These are phyloP conservation scores for Ulmus americana DNA, from an alignment of 331 rosid species.

Conservation along the genomic window DNA sequence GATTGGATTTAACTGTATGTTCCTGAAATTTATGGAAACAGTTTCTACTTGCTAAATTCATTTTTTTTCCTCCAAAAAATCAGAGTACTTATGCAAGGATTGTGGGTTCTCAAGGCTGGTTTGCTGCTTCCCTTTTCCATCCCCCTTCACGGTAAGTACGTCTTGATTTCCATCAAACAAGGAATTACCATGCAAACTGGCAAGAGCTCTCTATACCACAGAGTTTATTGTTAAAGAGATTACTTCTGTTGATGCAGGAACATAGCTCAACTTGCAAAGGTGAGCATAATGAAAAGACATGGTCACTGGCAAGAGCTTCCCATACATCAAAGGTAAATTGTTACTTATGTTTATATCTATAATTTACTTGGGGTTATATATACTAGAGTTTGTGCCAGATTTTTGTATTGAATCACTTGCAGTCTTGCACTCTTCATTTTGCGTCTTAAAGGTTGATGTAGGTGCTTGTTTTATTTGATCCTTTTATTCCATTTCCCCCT, in stretches of 20 bases:
- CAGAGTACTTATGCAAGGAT: constrained; percentile 84
- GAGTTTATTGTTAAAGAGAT: constrained; percentile 18
- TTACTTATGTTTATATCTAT: not conserved
- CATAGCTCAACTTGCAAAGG: constrained; percentile 72
- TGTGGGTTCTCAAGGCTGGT: constrained; percentile 87
- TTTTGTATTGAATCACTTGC: not conserved
- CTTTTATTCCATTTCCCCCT: constrained; percentile 14
- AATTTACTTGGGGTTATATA: constrained; percentile 5
- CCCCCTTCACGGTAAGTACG: constrained; percentile 53
- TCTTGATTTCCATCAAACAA: not conserved
- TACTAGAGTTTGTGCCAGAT: not conserved
- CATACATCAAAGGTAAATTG: constrained; percentile 58
- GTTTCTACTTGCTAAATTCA: constrained; percentile 16
- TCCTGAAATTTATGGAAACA: constrained; percentile 2
- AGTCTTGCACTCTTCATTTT: not conserved
- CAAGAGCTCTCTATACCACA: not conserved
- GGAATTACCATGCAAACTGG: constrained; percentile 10
- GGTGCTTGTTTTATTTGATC: not conserved
- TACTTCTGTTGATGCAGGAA: constrained; percentile 44
- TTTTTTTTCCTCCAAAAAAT: constrained; percentile 18
- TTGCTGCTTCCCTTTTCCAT: constrained; percentile 56
- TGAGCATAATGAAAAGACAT: constrained; percentile 49
- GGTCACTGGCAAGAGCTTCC: constrained; percentile 61
- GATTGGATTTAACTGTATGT: not conserved
- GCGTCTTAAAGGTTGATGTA: not conserved